Evolutionary conservation across 2,329 filamentous ascomycete species (phyloP), one percentile per base, ranked within the genome.

Genomic region (Cladobotryum protrusum): DNA sequence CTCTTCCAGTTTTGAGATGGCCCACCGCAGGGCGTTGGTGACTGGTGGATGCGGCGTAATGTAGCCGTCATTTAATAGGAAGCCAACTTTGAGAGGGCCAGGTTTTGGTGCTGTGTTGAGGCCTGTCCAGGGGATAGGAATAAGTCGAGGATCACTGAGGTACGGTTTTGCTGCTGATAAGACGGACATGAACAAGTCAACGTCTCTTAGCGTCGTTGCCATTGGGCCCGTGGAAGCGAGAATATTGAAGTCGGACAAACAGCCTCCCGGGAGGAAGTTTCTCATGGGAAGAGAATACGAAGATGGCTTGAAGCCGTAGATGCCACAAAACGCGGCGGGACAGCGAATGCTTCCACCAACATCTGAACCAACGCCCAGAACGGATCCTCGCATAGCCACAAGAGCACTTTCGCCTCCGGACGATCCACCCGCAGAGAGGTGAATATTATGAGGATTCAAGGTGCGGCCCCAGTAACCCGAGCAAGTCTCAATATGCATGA

Each of bases 361-460:
- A 7, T 72, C 69, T 2, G 64, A 66, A 2, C 70, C 70, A 6
- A 72, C 49, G 0, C 68, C 69, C 1, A 72, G 43, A 1, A 67
- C 54, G 1, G 67, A 70, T 1, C 70, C 70, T 3, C 65, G 56
- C 37, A 72, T 61, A 3, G 67, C 67, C 0, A 72, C 45, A 2
- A 73, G 53, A 4, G 71, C 67, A 0, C 60, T 67, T 44, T 71
- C 68, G 5, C 85, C 85, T 7, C 84, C 84, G 0, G 78, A 79
- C 2, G 75, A 79, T 1, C 85, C 84, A 3, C 85, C 85, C 0
- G 81, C 74, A 0, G 78, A 81, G 15, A 82, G 70, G 13, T 72
- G 67, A 4, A 77, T 72, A 49, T 84, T 84, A 47, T 75, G 64
- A 0, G 85, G 83, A 56, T 85, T 86, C 15, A 85, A 63, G 0